Conservation (phyloP, 1,284 basidiomycete genomes). For the Earliella scabrosa region DNA sequence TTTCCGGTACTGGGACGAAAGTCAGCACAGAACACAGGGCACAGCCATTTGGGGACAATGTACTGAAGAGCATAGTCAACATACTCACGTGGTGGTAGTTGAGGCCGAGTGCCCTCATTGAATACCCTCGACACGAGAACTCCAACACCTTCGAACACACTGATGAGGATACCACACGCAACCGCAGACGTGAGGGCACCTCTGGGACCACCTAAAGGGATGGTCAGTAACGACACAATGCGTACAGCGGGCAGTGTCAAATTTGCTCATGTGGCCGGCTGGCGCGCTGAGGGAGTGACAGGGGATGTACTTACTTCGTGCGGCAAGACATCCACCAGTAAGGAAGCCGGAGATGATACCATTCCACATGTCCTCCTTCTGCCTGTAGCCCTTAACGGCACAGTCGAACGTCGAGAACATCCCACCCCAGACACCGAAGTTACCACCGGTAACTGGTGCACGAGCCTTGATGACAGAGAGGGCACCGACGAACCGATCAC, state of each 20-base stretch:
- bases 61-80: not conserved
- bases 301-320: slow-evolving; percentile 75
- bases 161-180: slow-evolving; percentile 95
- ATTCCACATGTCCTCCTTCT: slow-evolving; percentile 99
- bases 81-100: slow-evolving; percentile 54
- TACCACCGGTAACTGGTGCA: slow-evolving; percentile 96
- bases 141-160: slow-evolving; percentile 96
- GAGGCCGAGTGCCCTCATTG: slow-evolving; percentile 81
- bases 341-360: slow-evolving; percentile 98
- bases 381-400: slow-evolving; percentile 94
- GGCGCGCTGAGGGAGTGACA: not conserved
- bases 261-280: too few relatives aligned
- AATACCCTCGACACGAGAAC: slow-evolving; percentile 86
- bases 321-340: slow-evolving; percentile 95
- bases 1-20: slow-evolving; percentile 37
- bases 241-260: too few relatives aligned
- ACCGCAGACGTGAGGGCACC: slow-evolving; percentile 91
- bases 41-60: too few relatives aligned
- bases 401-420: slow-evolving; percentile 98
- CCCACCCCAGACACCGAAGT: slow-evolving; percentile 98
- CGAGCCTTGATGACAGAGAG: slow-evolving; percentile 97
- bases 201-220: slow-evolving; percentile 80
- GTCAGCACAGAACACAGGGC: not conserved
- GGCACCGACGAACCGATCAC: slow-evolving; percentile 93
- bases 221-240: slow-evolving; percentile 10